Base-by-base conservation (phyloP, 106 monocot genomes). In the Acorus calamus region DNA sequence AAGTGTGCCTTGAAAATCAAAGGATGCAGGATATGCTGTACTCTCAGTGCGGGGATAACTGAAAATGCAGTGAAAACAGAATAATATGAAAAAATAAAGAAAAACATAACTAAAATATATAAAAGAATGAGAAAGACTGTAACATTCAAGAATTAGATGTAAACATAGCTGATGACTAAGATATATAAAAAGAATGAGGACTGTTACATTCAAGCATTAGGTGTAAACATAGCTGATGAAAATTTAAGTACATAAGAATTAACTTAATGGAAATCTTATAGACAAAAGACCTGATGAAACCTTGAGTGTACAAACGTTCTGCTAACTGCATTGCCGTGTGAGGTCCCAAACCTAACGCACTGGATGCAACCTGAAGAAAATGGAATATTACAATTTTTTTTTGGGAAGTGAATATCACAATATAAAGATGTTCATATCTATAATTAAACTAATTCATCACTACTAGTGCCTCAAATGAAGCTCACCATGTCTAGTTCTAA, bases 41-140 rank as follows among this genome's bases (percentile, higher is more conserved):
- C 90, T 90, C 74, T 96, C 94, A 66, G 94, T 96, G 46, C 94
- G 89, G 53, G 94, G 94, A 80, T 96, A 96, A 76, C 94, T 96
- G 79, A 41, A 66, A 42, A 69, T 28, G 28, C 28, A 28, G 28
- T 28, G 28, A 28, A 28, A 28, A 28, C 28, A 28, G 28, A 28
- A 28, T 28, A 28, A 28, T 28, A 28, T 28, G 28, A 28, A 44
- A 49, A 12, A 50, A 74, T 54, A 6, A 4, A 60, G 13, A 51
- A 66, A 47, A 9, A 43, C 60, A 47, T 49, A 65, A 59, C 46
- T 50, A 9, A 60, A 11, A 9, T 8, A 4, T 14, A 43, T 4
- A 69, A 7, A 8, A 57, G 6, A 14, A 6, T 2, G 57, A 11
- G 49, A 12, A 62, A 49, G 10, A 47, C 4, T 12, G n/a, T n/a